Evolutionary conservation across 1,284 basidiomycete species (phyloP).

Genomic region (Irpex lacteus): DNA sequence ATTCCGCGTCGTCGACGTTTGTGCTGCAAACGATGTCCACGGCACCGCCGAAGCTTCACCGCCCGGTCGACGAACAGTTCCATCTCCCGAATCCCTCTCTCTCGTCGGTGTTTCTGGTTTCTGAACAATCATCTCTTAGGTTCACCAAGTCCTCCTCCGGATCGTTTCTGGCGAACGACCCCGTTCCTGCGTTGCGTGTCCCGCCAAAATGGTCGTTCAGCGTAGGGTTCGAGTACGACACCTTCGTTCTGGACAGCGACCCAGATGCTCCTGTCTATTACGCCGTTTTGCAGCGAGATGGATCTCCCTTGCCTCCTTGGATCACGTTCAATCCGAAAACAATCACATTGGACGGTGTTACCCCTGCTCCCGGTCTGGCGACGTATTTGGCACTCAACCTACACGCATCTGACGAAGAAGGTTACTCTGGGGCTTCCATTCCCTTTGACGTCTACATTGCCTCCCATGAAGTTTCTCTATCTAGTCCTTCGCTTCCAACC

Average conservation of each 20-base stretch:
- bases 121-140: conserved; percentile 51
- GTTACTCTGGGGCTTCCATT: conserved; percentile 51
- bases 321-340: conserved; percentile 65
- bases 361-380: conserved; percentile 45
- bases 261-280: conserved; percentile 54
- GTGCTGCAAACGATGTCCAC: conserved; percentile 60
- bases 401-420: conserved; percentile 63
- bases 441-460: conserved; percentile 61
- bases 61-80: conserved; percentile 63
- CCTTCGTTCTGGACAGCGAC: conserved; percentile 48
- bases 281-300: conserved; percentile 61
- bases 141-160: neutral
- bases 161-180: conserved; percentile 23
- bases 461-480: conserved; percentile 60
- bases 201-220: conserved; percentile 90
- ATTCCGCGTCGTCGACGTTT: conserved; percentile 48
- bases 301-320: conserved; percentile 74
- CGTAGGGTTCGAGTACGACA: conserved; percentile 76
- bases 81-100: conserved; percentile 53
- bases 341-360: conserved; percentile 79
- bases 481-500: conserved; percentile 45
- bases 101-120: conserved; percentile 64
- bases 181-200: conserved; percentile 67
- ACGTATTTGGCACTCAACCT: conserved; percentile 49
- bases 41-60: conserved; percentile 52